Evolutionary conservation across 768 basidiomycete species (phyloP), one percentile per base, ranked within the genome.

Genomic region (Punctularia strigosozonata): DNA sequence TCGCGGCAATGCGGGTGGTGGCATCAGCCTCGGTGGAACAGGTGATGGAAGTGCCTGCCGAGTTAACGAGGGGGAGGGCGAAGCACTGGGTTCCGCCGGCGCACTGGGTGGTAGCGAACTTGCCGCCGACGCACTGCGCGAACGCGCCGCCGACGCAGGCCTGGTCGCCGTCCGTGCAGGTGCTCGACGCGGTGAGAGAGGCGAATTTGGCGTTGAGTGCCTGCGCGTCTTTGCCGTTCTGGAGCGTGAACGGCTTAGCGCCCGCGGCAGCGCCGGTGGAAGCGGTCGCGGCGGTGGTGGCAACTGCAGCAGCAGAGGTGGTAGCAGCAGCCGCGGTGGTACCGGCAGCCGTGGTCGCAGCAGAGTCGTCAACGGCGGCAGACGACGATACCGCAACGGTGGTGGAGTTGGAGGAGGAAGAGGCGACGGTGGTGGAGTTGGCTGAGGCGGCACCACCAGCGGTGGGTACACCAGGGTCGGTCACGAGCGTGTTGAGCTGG

Each of bases 11-110:
- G n/a, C 64, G 55, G 4, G 50, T 42, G 6, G 46, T 24, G 3
- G 59, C 61, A 42, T 66, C 64, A 4, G 40, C 44, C 28, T 50
- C 39, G 12, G 54, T 57, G 32, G 56, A 53, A 48, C 65, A 66
- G 10, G 61, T 44, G 39, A 66, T 36, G 39, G 46, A 46, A n/a
- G 65, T 67, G 35, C 66, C 66, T 3, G 48, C 45, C 31, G 44
- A 47, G 44, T 65, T 64, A 8, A 65, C 61, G 22, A 69, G 57
- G 1, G 66, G 66, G 18, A 68, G 58, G 2, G 64, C 68, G 20
- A 54, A 50, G 50, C 68, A 69, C 14, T 25, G 34, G 2, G 43
- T 40, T 6, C 56, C 53, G 7, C 40, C 44, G 6, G 55, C 39
- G 49, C 68, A 69, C 4, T 43, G 24, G 1, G 60, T 56, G 7